Conservation (phyloP, 176 grass and related monocot species). For the Lolium perenne region DNA sequence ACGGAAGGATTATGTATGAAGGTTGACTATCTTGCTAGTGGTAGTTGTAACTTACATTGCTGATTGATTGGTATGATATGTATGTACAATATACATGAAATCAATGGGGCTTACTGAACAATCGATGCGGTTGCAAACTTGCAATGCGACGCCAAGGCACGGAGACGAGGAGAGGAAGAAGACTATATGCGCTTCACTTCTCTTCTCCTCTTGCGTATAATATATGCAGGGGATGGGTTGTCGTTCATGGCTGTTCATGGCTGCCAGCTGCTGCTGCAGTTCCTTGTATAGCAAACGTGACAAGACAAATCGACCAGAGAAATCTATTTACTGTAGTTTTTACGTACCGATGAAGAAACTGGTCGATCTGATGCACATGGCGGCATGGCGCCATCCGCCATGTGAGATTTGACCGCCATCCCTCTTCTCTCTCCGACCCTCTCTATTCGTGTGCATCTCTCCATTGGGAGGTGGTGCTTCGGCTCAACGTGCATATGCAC, state of each 20-base stretch:
- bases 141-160: not conserved
- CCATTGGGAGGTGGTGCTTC: no score
- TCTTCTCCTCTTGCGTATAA: not conserved
- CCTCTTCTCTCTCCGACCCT: not conserved
- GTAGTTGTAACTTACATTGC: not conserved
- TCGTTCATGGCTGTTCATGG: not conserved
- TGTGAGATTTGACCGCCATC: not conserved
- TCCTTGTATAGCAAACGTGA: slow-evolving; percentile 9
- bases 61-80: not conserved
- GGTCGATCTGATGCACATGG: not conserved
- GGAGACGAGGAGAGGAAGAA: not conserved
- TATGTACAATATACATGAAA: not conserved
- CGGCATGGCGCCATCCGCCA: not conserved
- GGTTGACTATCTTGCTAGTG: not conserved
- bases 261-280: slow-evolving; percentile 19
- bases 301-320: not conserved
- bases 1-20: not conserved
- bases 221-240: not conserved
- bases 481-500: no score
- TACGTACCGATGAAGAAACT: not conserved
- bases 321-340: slow-evolving; percentile 8
- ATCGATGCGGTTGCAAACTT: slow-evolving; percentile 4
- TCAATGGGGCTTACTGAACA: not conserved
- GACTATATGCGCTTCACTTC: not conserved
- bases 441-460: not conserved